These are phyloP conservation scores for Pseudozyma thailandica DNA, from an alignment of 1,284 basidiomycete genomes.

Conservation along the genomic window DNA sequence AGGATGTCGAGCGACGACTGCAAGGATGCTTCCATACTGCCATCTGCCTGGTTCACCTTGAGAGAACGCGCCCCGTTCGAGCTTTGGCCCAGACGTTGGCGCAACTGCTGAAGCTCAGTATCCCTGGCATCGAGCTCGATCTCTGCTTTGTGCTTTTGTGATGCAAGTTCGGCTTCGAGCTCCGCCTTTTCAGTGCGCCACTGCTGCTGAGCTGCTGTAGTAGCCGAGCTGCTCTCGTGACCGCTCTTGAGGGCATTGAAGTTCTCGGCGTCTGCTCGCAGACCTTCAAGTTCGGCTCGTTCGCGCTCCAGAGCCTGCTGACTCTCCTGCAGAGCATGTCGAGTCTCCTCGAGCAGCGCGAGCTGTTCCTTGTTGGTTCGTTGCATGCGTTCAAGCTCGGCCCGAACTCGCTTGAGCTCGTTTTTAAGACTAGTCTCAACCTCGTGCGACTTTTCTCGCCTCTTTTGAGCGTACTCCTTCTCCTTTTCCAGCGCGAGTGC, in stretches of 20 bases:
- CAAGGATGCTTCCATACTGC: conserved; percentile 2
- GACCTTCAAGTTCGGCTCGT: conserved; percentile 86
- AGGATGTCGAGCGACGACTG: conserved; percentile 2
- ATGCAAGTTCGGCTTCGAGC: conserved; percentile 70
- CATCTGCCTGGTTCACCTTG: not conserved
- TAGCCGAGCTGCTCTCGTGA: conserved; percentile 20
- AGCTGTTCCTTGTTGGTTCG: conserved; percentile 50
- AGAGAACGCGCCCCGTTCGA: conserved; percentile 1
- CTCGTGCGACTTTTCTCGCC: conserved; percentile 74
- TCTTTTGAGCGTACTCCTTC: conserved; percentile 74
- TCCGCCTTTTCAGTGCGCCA: conserved; percentile 46
- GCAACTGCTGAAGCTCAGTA: conserved; percentile 32
- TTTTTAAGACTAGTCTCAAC: conserved; percentile 72
- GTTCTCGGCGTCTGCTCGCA: conserved; percentile 75
- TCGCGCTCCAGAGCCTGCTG: conserved; percentile 88
- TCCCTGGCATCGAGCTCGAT: conserved; percentile 70
- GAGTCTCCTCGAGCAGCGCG: conserved; percentile 69
- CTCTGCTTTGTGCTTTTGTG: conserved; percentile 14
- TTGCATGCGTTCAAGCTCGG: conserved; percentile 73
- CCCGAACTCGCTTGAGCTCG: conserved; percentile 69
- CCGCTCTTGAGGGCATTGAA: conserved; percentile 45
- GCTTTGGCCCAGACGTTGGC: conserved; percentile 64
- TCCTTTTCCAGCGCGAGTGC: conserved; percentile 79
- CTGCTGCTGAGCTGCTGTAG: conserved; percentile 40
- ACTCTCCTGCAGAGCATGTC: conserved; percentile 87